These are phyloP conservation scores for Solanum etuberosum DNA, from an alignment of 257 asterid species.

Conservation along the genomic window DNA sequence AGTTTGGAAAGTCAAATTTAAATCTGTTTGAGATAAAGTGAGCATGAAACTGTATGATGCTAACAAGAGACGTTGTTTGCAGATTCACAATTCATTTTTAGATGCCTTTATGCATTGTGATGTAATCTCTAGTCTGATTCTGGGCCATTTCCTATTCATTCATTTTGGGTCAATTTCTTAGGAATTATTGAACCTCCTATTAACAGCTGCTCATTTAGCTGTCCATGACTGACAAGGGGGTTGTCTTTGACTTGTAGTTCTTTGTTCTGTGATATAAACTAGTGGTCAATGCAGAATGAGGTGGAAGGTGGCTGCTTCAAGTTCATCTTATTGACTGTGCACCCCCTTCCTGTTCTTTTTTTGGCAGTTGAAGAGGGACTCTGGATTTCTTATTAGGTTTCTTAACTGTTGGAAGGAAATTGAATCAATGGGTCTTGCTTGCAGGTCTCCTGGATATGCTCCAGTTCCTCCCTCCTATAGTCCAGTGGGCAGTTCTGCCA, in stretches of 20 bases:
- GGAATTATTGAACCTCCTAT: not conserved
- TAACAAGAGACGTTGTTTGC: not conserved
- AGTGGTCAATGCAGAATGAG: not conserved
- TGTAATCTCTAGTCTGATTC: not conserved
- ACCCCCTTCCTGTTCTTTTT: not conserved
- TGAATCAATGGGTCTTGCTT: not conserved
- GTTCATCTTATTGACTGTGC: not conserved
- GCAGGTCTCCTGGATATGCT: conserved; percentile 37
- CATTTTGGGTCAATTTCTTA: not conserved
- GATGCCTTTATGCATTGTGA: not conserved
- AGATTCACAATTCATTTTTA: not conserved
- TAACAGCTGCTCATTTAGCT: not conserved
- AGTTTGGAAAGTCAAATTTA: not conserved
- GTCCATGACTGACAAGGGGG: not conserved
- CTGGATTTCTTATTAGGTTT: not conserved
- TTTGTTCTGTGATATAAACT: not conserved
- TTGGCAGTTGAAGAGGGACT: not conserved
- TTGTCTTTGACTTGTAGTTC: not conserved
- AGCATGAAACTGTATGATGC: not conserved
- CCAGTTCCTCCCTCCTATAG: conserved; percentile 28
- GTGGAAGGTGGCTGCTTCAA: not conserved
- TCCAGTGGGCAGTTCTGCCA: conserved; percentile 10
- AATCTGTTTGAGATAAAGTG: not conserved
- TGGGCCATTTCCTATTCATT: not conserved
- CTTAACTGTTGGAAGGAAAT: not conserved